Base-by-base conservation (phyloP, 768 basidiomycete genomes). In the Suillus alpinus region DNA sequence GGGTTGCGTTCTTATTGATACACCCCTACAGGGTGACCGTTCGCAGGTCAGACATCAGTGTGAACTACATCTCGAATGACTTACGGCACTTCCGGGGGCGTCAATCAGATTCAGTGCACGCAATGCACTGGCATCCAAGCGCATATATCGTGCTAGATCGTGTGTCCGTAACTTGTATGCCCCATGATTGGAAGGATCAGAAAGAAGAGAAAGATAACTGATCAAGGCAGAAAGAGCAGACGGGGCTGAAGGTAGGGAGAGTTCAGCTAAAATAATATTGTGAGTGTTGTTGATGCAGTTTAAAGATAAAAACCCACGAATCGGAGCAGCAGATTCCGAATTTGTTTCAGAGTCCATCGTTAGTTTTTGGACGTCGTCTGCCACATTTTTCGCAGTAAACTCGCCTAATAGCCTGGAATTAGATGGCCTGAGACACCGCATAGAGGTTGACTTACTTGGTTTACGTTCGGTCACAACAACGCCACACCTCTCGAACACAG, bases 91-190 rank as follows among this genome's bases (percentile, higher is more conserved):
- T 26, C 85, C 84, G 2, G 86, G 83, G 29, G 83, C 79, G 58
- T 95, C 93, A 31, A 91, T 85, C 16, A 98, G 77, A 68, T 94
- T 93, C 29, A 99, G 76, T 1, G 97, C 97, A 56, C 90, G 84
- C 18, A 98, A 78, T 0, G 97, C 96, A 63, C 94, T 96, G 1
- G 97, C 94, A 71, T 99, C 97, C 9, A 98, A 83, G 61, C 88
- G 89, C 95, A 99, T 97, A 74, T 89, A 98, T 69, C 92, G 95
- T 2, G 91, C 86, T 0, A 99, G 80, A 70, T 98, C 95, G 69
- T 99, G 95, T 0, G 89, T 91, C 41, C 83, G 83, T 13, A 99
- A 81, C 14, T 82, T 86, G 77, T 88, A 98, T 59, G 87, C 83
- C 23, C 87, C 89, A 63, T 89, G 86, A 67, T 95, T 94, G 3